These are phyloP conservation scores for Tricholoma terreum DNA, from an alignment of 768 basidiomycete species.

Conservation along the genomic window DNA sequence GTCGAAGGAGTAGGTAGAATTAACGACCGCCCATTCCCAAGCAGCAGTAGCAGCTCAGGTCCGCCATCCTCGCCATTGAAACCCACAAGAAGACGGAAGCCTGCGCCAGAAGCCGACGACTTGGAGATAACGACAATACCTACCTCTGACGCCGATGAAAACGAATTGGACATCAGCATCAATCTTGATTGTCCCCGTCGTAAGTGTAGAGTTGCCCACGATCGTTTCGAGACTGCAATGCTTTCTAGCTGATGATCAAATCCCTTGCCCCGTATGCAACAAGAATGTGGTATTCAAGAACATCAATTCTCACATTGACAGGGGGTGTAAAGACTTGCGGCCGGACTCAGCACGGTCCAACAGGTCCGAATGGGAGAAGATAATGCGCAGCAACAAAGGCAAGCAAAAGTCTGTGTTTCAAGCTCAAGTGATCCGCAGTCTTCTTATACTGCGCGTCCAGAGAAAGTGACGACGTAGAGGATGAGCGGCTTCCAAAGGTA, in stretches of 20 bases:
- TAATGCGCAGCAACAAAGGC: slow-evolving; percentile 41
- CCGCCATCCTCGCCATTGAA: slow-evolving; percentile 20
- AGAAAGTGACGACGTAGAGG: slow-evolving; percentile 26
- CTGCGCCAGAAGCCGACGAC: slow-evolving; percentile 5
- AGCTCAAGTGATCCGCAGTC: background rate
- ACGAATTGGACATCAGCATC: slow-evolving; percentile 18
- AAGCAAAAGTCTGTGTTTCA: slow-evolving; percentile 33
- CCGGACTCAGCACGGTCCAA: slow-evolving; percentile 25
- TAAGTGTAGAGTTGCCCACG: background rate
- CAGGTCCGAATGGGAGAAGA: slow-evolving; percentile 42
- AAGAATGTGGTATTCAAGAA: slow-evolving; percentile 39
- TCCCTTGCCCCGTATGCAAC: slow-evolving; percentile 64
- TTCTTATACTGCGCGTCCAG: background rate
- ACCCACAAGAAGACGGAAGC: slow-evolving; percentile 11
- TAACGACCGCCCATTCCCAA: slow-evolving; percentile 3
- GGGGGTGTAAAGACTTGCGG: slow-evolving; percentile 43
- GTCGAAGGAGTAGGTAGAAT: background rate
- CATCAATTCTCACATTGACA: slow-evolving; percentile 70
- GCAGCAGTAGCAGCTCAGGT: slow-evolving; percentile 8
- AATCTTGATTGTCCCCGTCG: background rate
- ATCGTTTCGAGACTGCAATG: background rate
- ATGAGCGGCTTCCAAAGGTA: slow-evolving; percentile 55
- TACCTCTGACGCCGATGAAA: slow-evolving; percentile 37
- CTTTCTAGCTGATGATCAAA: slow-evolving; percentile 34
- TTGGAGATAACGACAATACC: slow-evolving; percentile 19